A percentile compares a stretch with the other conserved stretches of the same genome.
Conservation (phyloP, 2,329 filamentous ascomycete genomes). For the Teratosphaeria pseudoeucalypti region DNA sequence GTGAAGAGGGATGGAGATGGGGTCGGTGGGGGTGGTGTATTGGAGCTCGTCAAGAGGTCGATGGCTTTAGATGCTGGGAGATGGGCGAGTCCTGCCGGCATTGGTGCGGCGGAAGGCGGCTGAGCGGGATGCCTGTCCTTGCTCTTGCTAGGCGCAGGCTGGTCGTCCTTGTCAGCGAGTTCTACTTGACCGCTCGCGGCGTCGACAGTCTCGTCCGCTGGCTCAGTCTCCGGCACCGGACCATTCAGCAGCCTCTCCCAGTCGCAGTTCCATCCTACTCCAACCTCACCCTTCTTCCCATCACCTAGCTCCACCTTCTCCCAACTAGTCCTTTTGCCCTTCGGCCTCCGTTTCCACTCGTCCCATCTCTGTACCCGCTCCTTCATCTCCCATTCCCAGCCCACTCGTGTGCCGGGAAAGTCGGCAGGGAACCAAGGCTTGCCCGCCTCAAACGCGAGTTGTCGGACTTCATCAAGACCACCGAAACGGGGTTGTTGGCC, state of each 20-base stretch:
- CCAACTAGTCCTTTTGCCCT: constrained; percentile 70
- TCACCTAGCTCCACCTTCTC: constrained; percentile 62
- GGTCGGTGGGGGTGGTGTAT: constrained; percentile 12
- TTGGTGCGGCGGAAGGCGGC: not conserved
- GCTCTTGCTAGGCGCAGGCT: not conserved
- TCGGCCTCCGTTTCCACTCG: constrained; percentile 68
- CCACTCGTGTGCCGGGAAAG: constrained; percentile 67
- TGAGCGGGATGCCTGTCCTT: not conserved
- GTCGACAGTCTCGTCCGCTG: not conserved
- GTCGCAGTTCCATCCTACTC: constrained; percentile 71
- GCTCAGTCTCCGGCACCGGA: not conserved
- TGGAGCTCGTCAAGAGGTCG: constrained; percentile 14
- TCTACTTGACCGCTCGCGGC: not conserved
- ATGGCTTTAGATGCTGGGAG: constrained; percentile 4
- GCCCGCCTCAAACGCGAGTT: constrained; percentile 70
- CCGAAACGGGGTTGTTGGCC: constrained; percentile 76
- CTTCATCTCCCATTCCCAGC: constrained; percentile 60
- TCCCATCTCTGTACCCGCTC: constrained; percentile 44
- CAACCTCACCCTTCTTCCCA: constrained; percentile 69
- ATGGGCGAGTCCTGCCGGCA: not conserved
- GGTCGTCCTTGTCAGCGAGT: not conserved
- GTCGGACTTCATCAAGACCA: constrained; percentile 66
- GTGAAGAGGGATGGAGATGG: constrained; percentile 39
- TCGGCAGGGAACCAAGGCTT: constrained; percentile 80
- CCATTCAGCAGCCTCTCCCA: constrained; percentile 53